Base-by-base conservation (phyloP, 257 asterid genomes). In the Plantago ovata region DNA sequence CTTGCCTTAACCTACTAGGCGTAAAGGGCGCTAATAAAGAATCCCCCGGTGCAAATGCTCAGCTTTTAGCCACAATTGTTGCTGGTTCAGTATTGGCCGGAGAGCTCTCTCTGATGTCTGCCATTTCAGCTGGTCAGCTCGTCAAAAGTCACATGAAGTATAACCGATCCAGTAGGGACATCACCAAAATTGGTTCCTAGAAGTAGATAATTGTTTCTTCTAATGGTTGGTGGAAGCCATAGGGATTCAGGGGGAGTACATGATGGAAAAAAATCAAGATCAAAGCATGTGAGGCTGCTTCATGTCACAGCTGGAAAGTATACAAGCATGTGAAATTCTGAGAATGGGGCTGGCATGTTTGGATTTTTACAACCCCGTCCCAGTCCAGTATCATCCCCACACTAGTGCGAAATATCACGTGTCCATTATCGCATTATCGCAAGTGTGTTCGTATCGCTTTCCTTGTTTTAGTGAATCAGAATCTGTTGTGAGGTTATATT, bases 71-170 rank as follows among this genome's bases (percentile, higher is more conserved):
- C 51, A 63, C 84, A 66, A 69, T 86, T 1, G 87, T 89, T 12
- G 85, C 94, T 3, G 97, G 95, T 45, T 68, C 93, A 12, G 95
- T 89, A 39, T 67, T 89, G 75, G 95, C 95, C 1, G 95, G 95
- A 28, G 97, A 89, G 76, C 81, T 86, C 40, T 89, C 97, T 5
- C 71, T 89, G 61, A 84, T 89, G 95, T 81, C 97, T 0, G 97
- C 97, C 67, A 86, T 89, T 71, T 80, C 95, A 54, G 88, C 97
- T 21, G 95, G 97, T 7, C 97, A 86, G 82, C 93, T 86, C 15
- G 97, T 89, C 23, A 86, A 72, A 63, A 89, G 97, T 58, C 97
- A 89, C 84, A 78, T 89, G 97, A 89, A 86, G 48, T 89, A 89
- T 82, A 89, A 89, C 72, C 79, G 97, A 50, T 89, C 97, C 38